Base-by-base conservation (phyloP, 2,329 filamentous ascomycete genomes). In the Aspergillus ustus region DNA sequence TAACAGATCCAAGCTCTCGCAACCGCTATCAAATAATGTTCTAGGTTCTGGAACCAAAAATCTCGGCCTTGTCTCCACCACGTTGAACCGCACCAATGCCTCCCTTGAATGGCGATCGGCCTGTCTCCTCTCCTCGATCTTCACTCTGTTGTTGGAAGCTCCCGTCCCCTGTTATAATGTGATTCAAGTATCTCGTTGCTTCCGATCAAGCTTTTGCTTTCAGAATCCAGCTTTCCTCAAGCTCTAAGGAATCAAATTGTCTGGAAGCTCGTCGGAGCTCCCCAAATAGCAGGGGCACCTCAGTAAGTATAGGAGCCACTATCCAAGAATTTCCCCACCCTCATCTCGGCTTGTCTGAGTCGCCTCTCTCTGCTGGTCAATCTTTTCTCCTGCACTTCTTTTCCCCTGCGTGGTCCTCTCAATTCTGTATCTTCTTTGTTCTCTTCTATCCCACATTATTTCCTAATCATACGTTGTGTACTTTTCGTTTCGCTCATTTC, bases 321-420 rank as follows among this genome's bases (percentile, higher is more conserved):
- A 4, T 57, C 17, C 13, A 22, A n/a, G 29, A 25, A 22, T 28
- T 51, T 62, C 56, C 56, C 55, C 60, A 59, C 60, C 59, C 59
- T 51, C 52, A 57, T 60, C 48, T 57, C 48, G 37, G 54, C 43
- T 29, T 55, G 37, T 59, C 56, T 25, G 3, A 25, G 25, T 54
- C 45, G 50, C 52, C 61, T 63, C 49, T 34, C 40, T 56, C 28
- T 58, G 37, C 54, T 46, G 40, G 52, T 53, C 57, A 22, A 29
- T 48, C 46, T 56, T 52, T 57, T 57, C 44, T 60, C 52, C 37
- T 61, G 43, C 54, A 43, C 58, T 54, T 61, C 49, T 49, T 56
- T 64, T 45, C 49, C 49, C 59, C 34, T 59, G 22, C 29, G 13
- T 40, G 40, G 37, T 49, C 43, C 37, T 53, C 44, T 43, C 40